phyloP scores from a whole-genome alignment of 352 stramenopile species.

The Pythium aphanidermatum region DNA sequence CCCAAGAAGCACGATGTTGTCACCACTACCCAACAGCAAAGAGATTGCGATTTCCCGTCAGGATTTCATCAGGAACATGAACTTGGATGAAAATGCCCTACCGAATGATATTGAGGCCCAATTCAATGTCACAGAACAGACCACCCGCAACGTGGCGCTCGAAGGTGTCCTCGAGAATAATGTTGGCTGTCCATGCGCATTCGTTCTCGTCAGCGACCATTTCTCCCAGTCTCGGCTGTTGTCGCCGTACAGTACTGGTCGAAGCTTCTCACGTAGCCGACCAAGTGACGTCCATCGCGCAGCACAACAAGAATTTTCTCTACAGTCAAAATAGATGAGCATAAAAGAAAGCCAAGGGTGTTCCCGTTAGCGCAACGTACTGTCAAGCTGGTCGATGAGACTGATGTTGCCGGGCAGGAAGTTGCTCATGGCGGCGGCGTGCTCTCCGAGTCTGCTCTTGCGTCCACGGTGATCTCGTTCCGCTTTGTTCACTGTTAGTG shows the following conservation, averaged over 20 bases:
- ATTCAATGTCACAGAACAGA: conserved; percentile 93
- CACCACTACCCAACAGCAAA: conserved; percentile 40
- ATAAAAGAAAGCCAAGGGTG: no score
- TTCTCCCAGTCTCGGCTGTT: no score
- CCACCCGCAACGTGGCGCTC: conserved; percentile 83
- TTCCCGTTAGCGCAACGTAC: no score
- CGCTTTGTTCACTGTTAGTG: background rate
- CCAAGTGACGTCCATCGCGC: conserved; percentile 93
- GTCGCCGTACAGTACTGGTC: conserved; percentile 77
- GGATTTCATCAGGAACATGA: no score
- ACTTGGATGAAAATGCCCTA: no score
- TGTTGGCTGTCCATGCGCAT: conserved; percentile 85
- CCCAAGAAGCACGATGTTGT: conserved; percentile 85
- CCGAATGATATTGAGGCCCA: conserved; percentile 96
- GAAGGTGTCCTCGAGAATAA: conserved; percentile 95
- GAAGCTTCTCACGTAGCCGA: conserved; percentile 87
- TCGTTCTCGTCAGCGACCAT: no score
- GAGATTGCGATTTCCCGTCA: no score
- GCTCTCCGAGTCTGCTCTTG: background rate
- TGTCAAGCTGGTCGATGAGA: conserved; percentile 81
- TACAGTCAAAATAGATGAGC: conserved; percentile 15
- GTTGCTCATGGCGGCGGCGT: conserved; percentile 43
- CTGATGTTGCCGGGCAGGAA: conserved; percentile 78
- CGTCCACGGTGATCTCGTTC: background rate
- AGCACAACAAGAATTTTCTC: conserved; percentile 91